phyloP scores from a whole-genome alignment of 2,329 filamentous ascomycete species.

The Didymellaceae sp. region DNA sequence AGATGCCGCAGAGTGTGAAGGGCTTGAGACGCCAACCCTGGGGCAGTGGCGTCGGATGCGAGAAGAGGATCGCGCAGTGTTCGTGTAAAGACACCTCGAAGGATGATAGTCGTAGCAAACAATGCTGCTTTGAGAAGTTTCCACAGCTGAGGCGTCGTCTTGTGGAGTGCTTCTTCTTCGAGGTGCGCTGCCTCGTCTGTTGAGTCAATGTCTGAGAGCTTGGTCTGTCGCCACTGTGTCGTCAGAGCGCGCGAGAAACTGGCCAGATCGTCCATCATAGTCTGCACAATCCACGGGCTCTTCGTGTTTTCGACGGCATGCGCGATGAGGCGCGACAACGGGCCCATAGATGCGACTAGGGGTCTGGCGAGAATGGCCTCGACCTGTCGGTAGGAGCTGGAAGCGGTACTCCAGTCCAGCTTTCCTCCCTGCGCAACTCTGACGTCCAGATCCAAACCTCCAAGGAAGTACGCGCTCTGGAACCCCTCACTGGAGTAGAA shows the following conservation, averaged over 20 bases:
- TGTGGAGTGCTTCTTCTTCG: constrained; percentile 68
- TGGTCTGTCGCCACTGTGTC: constrained; percentile 75
- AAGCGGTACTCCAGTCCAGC: constrained; percentile 68
- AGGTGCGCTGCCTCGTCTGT: constrained; percentile 70
- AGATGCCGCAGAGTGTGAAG: constrained; percentile 77
- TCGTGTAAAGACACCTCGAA: constrained; percentile 76
- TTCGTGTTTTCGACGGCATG: constrained; percentile 67
- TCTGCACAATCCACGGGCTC: constrained; percentile 57
- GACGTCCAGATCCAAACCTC: constrained; percentile 71
- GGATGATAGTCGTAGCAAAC: constrained; percentile 75
- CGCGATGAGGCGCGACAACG: constrained; percentile 68
- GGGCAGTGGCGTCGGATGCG: constrained; percentile 64
- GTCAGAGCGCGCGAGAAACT: constrained; percentile 71
- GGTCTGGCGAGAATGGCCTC: constrained; percentile 66
- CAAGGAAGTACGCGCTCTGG: constrained; percentile 76
- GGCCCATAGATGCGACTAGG: constrained; percentile 70
- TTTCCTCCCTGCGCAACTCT: constrained; percentile 56
- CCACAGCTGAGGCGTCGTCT: constrained; percentile 76
- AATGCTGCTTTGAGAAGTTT: constrained; percentile 75
- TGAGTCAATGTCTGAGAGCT: constrained; percentile 74
- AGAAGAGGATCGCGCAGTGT: constrained; percentile 63
- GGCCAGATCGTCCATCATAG: constrained; percentile 68
- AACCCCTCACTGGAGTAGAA: constrained; percentile 76
- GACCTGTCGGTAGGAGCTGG: constrained; percentile 66
- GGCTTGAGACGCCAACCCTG: constrained; percentile 71